Evolutionary conservation across 192 early-diverging fungal genomes (phyloP).

Genomic region (Entomortierella lignicola): DNA sequence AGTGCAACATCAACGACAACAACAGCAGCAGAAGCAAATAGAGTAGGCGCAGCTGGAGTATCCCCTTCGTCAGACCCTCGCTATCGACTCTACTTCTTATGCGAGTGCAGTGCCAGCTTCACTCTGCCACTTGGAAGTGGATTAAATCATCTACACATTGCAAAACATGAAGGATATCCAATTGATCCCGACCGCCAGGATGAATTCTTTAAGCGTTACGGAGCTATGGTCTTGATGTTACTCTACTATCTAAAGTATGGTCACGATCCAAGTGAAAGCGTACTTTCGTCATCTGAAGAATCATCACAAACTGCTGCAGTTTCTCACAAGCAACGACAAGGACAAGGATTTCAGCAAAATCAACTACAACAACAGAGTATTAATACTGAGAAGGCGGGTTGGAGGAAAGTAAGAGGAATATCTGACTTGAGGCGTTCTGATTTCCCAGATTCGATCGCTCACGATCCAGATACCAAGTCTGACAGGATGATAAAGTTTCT

Average conservation of each 20-base stretch:
- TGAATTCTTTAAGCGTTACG: slow-evolving; percentile 43
- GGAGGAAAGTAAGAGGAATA: slow-evolving; percentile 14
- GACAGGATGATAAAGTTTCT: slow-evolving; percentile 39
- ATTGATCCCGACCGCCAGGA: slow-evolving; percentile 22
- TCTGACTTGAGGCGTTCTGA: slow-evolving; percentile 20
- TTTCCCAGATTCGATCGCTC: slow-evolving; percentile 31
- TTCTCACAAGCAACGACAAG: neutral
- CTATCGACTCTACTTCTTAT: slow-evolving; percentile 42
- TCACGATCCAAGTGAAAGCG: neutral
- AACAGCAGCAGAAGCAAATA: neutral
- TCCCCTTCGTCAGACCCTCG: neutral
- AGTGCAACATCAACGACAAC: neutral
- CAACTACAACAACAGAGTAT: slow-evolving; percentile 2
- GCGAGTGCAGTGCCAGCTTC: slow-evolving; percentile 45
- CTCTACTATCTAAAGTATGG: slow-evolving; percentile 48
- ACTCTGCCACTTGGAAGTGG: slow-evolving; percentile 46
- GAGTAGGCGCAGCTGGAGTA: neutral
- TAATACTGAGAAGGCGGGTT: neutral
- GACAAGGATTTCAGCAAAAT: slow-evolving; percentile 1
- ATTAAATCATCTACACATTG: slow-evolving; percentile 49
- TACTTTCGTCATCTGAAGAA: neutral
- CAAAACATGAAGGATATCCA: slow-evolving; percentile 44
- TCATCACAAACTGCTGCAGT: neutral
- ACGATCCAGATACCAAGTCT: slow-evolving; percentile 21
- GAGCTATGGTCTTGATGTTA: slow-evolving; percentile 19